Evolutionary conservation across 2,329 filamentous ascomycete species (phyloP), one percentile per base, ranked within the genome.

Genomic region (Cladosporium phlei): DNA sequence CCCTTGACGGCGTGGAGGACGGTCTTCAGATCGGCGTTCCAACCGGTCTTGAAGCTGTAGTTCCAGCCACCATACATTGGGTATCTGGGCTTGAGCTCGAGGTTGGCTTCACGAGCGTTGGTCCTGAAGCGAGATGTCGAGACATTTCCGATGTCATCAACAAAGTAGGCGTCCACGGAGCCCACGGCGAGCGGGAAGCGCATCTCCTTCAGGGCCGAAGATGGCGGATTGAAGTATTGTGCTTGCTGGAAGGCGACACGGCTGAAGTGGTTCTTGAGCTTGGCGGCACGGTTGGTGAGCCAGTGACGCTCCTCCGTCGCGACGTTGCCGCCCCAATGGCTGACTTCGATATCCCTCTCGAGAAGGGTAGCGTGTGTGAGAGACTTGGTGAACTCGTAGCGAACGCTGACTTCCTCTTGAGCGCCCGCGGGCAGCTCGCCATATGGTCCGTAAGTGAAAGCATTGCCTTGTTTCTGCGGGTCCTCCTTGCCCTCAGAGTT

Each of bases 11-110:
- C 75, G 59, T 88, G 83, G 55, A 98, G 66, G 65, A 87, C 93
- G 48, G 79, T 80, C 59, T 81, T 81, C 21, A 94, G 76, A 55
- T 95, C 82, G 43, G 86, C 83, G 71, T 97, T 94, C 93, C 93
- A 98, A 56, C 93, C 93, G 48, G 97, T 83, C 49, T 86, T 88
- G 74, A 97, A 98, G 55, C 87, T 93, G 69, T 96, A 97, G 69
- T 95, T 95, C 93, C 93, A 98, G 51, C 88, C 89, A 50, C 93
- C 93, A 60, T 96, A 98, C 19, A 98, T 68, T n/a, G 93, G 93
- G 68, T 95, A 98, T 43, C 93, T 82, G 16, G 93, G 93, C 75
- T 90, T 93, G 53, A 96, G 76, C 68, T 96, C 90, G 21, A 98
- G 78, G 32, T 85, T 72, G n/a, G 87, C 85, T 37, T 68, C 65